Evolutionary conservation across 1,139 yeast genomes (phyloP), one percentile per base, ranked within the genome.

Genomic region (Lodderomyces orthopsilosis): DNA sequence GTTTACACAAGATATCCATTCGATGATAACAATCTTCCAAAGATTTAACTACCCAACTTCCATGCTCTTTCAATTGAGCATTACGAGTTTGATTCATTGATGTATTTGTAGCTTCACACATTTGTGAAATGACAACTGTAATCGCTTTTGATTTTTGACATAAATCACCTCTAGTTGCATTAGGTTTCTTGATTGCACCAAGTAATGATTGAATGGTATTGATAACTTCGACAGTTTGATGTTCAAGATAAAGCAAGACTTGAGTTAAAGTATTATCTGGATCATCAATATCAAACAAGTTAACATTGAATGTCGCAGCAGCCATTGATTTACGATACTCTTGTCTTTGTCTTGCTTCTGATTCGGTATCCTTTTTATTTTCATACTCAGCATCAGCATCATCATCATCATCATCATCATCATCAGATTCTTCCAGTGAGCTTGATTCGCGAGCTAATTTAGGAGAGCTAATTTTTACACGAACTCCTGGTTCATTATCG

Each of bases 171-270:
- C 85, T 79, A 0, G 88, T 85, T 2, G 89, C 83, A 53, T 85
- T 83, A 12, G 89, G 88, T 53, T 81, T 79, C 63, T 85, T 84
- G 53, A 86, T 85, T 1, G 91, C 82, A 3, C 82, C 77, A 49
- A 93, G 74, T 48, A 93, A 73, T 18, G 86, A 79, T 59, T 91
- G 97, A 53, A 91, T 91, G 0, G 96, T 86, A 23, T 90, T 80
- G 45, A 93, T 93, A 1, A 93, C 97, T 55, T 86, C 87, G 27
- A 87, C 93, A 0, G 98, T 91, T 66, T 91, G 96, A 62, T 89
- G 95, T 61, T 93, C 98, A 57, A 93, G 74, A 61, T 89, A 93
- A 38, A 84, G 75, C 54, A 90, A 79, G 45, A 93, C 81, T 57
- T 90, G 95, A 4, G 89, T 81, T 48, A 91, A 75, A 0, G 96